These are phyloP conservation scores for Butyriboletus loyo DNA, from an alignment of 768 basidiomycete species.

Conservation along the genomic window DNA sequence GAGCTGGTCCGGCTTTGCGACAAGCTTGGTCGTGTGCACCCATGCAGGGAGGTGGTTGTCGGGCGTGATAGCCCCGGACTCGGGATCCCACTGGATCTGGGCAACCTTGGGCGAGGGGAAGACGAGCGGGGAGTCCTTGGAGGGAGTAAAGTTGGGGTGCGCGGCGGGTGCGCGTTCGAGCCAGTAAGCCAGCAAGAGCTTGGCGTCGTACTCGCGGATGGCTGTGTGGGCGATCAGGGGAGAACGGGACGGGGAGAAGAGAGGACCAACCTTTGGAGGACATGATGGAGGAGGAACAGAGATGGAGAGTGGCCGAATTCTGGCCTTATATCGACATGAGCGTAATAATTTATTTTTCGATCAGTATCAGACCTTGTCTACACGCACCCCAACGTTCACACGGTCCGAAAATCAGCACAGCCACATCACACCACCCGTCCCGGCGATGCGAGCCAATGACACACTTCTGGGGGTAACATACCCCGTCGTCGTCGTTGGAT, in stretches of 20 bases:
- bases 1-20: conserved; percentile 96
- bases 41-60: conserved; percentile 67
- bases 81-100: conserved; percentile 82
- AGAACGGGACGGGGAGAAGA: not conserved
- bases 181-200: conserved; percentile 97
- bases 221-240: conserved; percentile 37
- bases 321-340: conserved; percentile 17
- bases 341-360: conserved; percentile 19
- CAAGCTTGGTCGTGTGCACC: conserved; percentile 84
- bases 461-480: not conserved
- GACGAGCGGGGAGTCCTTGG: conserved; percentile 39
- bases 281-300: conserved; percentile 24
- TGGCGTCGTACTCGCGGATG: conserved; percentile 98
- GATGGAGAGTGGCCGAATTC: conserved; percentile 1
- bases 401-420: conserved; percentile 27
- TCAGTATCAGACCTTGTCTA: conserved; percentile 24
- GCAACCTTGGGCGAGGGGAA: conserved; percentile 78
- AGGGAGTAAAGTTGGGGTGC: conserved; percentile 53
- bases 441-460: not conserved
- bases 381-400: conserved; percentile 29
- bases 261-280: conserved; percentile 31
- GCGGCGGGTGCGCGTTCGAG: conserved; percentile 85
- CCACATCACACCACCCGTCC: conserved; percentile 17
- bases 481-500: not conserved
- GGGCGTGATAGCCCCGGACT: conserved; percentile 56